Evolutionary conservation across 495 filamentous ascomycete genomes (phyloP).

Genomic region (Cudoniella acicularis): DNA sequence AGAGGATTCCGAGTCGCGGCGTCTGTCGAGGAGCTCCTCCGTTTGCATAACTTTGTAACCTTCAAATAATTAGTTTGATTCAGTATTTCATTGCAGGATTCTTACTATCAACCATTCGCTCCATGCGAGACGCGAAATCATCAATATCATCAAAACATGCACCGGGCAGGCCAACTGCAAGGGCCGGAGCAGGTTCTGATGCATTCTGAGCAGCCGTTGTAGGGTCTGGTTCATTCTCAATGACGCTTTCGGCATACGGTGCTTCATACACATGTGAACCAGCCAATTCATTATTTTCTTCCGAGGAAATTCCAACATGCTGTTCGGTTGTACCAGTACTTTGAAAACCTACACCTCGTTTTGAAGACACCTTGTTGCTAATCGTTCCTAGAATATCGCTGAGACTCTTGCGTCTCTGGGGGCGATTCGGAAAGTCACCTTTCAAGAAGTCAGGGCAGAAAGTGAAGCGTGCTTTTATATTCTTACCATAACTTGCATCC

Average conservation of each 20-base stretch:
- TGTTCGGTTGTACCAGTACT: neutral
- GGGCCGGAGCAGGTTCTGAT: neutral
- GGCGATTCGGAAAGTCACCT: neutral
- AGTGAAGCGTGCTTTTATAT: too few relatives aligned
- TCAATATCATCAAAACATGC: constrained; percentile 2
- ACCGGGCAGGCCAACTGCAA: neutral
- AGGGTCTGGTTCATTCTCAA: too few relatives aligned
- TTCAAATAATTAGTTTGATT: neutral
- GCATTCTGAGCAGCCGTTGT: too few relatives aligned
- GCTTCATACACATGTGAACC: too few relatives aligned
- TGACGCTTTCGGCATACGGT: too few relatives aligned
- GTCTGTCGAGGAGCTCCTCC: neutral
- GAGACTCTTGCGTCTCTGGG: constrained; percentile 21
- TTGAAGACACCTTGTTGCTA: constrained; percentile 9
- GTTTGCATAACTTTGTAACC: neutral
- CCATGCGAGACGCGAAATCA: neutral
- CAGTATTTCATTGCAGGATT: neutral
- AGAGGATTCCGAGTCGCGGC: neutral
- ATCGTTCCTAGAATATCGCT: constrained; percentile 17
- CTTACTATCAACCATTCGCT: constrained; percentile 1
- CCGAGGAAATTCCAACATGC: too few relatives aligned
- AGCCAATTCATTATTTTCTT: too few relatives aligned
- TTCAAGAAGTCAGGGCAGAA: too few relatives aligned
- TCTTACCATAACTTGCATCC: neutral
- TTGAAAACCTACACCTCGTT: neutral